Evolutionary conservation across 371 early-diverging fungal species (phyloP), one percentile per base, ranked within the genome.

Genomic region (Circinella minor): DNA sequence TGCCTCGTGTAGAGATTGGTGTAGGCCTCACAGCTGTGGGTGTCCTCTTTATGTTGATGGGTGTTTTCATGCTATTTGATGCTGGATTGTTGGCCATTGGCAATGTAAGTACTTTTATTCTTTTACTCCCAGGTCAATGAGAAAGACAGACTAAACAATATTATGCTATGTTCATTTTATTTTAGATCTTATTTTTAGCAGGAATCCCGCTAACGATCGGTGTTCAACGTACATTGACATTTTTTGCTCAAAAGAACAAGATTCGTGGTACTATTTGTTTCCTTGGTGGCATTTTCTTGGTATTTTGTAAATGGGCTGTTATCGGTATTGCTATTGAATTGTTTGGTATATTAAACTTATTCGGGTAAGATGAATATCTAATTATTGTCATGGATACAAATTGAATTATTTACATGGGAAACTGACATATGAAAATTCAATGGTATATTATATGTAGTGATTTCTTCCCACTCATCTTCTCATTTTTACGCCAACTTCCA

Each of bases 21-120:
- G 96, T 94, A 11, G 96, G 95, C 17, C 78, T 97, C 71, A 93
- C 95, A n/a, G 94, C 92, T 11, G 93, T 93, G 72, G 97, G 97
- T 15, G 70, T 90, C 36, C 87, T 93, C 65, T 93, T 96, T 74
- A 95, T 94, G 90, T 72, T 94, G 9, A 80, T 96, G 70, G 97
- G 97, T 55, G 88, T 96, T 38, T 67, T 95, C 69, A 80, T 95
- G 71, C 89, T 97, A 75, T 95, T 97, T 79, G 96, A 97, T 74
- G 89, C 91, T 8, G 97, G 96, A 3, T 83, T 97, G 39, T 79
- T 97, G 49, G 96, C 95, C 48, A 94, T 96, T 62, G 97, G 97
- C 67, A 96, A 97, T 78, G 94, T 95, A 88, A 77, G 86, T 55
- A 17, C 61, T 2, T 15, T 15, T 54, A 4, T 1, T 27, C 27